Conservation (phyloP, 2,329 filamentous ascomycete genomes). For the Lasiodiplodia theobromae region DNA sequence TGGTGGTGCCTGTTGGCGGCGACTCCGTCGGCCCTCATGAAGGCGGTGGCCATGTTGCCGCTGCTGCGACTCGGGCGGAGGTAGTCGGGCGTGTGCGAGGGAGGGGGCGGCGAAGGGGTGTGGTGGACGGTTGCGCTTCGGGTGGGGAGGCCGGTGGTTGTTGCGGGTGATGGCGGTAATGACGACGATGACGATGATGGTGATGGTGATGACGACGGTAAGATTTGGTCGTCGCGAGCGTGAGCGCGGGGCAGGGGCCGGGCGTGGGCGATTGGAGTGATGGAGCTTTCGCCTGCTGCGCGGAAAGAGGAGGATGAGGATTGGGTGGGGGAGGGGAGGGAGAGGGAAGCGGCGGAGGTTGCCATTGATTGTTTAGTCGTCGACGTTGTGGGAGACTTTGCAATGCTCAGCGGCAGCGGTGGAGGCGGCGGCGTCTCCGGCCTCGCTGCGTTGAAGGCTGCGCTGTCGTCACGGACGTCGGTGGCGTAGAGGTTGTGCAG, state of each 20-base stretch:
- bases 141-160: neutral
- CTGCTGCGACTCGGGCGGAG: neutral
- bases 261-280: too few species aligned
- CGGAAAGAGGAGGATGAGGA: conserved; percentile 1
- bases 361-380: neutral
- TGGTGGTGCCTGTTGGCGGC: conserved; percentile 23
- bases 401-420: conserved; percentile 28
- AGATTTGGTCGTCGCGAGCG: neutral
- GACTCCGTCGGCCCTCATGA: neutral
- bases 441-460: neutral
- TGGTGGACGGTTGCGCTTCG: conserved; percentile 5
- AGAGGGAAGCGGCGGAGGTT: neutral
- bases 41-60: neutral
- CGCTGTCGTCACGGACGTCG: conserved; percentile 1
- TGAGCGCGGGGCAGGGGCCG: neutral
- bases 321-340: neutral
- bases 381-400: neutral
- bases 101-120: neutral
- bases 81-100: neutral
- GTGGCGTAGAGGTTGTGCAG: conserved; percentile 10
- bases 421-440: conserved; percentile 20
- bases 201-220: neutral
- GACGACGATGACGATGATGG: neutral
- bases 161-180: neutral
- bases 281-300: neutral